Evolutionary conservation across 352 stramenopile species (phyloP).

Genomic region (Elongisporangium undulatum): DNA sequence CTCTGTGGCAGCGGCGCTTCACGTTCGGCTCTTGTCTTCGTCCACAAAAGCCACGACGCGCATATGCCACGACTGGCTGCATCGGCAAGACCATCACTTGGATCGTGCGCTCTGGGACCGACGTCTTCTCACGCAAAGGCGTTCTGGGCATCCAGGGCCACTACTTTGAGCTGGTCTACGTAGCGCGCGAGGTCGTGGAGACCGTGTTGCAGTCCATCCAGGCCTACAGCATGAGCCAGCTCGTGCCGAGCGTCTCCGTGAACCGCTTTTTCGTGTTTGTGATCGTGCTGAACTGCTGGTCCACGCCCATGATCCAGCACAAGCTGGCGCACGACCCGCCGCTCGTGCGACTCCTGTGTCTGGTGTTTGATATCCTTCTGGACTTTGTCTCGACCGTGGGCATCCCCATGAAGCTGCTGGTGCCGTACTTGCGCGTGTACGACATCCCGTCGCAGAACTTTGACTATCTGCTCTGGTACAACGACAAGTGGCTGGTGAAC

Average conservation of each 20-base stretch:
- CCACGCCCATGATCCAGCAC: background rate
- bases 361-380: background rate
- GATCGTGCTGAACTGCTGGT: slow-evolving; percentile 32
- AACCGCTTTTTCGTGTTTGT: slow-evolving; percentile 30
- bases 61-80: background rate
- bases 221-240: slow-evolving; percentile 22
- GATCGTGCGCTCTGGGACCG: background rate
- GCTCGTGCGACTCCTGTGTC: background rate
- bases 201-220: slow-evolving; percentile 21
- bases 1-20: background rate
- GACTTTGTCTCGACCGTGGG: background rate
- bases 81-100: background rate
- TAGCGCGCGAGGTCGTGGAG: slow-evolving; percentile 22
- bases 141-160: slow-evolving; percentile 17
- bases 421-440: background rate
- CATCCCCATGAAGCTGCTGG: background rate
- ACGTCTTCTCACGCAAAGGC: slow-evolving; percentile 14
- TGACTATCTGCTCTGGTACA: background rate
- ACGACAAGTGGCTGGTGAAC: slow-evolving; percentile 16
- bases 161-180: slow-evolving; percentile 24
- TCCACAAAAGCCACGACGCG: background rate
- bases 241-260: slow-evolving; percentile 21
- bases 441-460: background rate
- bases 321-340: background rate
- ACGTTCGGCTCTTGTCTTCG: background rate